Percentiles rank a stretch among this genome's conserved stretches.
Conservation (phyloP, 1,284 basidiomycete species). For the Rhodotorula sp. region DNA sequence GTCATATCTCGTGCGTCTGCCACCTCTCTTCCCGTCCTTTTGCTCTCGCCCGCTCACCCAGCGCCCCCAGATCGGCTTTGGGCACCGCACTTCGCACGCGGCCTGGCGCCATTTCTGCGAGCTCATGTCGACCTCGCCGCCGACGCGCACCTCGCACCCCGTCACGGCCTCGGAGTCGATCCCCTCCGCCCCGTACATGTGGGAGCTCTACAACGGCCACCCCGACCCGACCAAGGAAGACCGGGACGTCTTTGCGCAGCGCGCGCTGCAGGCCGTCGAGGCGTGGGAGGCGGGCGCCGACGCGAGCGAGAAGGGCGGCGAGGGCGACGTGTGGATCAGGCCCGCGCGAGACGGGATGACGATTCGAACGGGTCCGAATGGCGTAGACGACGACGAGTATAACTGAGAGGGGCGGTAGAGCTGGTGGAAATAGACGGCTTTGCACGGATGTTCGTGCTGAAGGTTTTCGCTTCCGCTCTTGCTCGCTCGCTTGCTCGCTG, state of each 20-base stretch:
- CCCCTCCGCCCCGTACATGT: not conserved
- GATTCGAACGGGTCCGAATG: conserved; percentile 7
- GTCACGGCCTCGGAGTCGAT: not conserved
- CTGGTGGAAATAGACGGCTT: too few species aligned
- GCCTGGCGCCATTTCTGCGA: conserved; percentile 22
- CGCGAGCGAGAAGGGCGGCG: not conserved
- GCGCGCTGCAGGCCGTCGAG: conserved; percentile 24
- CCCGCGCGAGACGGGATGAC: conserved; percentile 38
- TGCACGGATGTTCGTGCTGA: too few species aligned
- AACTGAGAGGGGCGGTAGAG: not conserved
- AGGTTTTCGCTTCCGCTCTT: too few species aligned
- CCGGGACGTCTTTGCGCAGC: not conserved
- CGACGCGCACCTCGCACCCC: conserved; percentile 1
- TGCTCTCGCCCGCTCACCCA: not conserved
- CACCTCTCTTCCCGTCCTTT: not conserved
- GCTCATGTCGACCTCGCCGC: conserved; percentile 6
- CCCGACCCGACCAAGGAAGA: conserved; percentile 24
- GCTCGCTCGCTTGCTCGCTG: too few species aligned
- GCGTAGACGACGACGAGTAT: conserved; percentile 30
- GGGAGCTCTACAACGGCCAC: conserved; percentile 14
- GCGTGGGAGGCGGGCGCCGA: conserved; percentile 3
- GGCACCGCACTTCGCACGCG: conserved; percentile 36
- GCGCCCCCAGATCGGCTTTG: conserved; percentile 33
- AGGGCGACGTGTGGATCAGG: conserved; percentile 27
- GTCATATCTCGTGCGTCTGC: conserved; percentile 60